Percentiles rank a stretch among this genome's conserved stretches.
These are phyloP conservation scores for Calonectria pteridis DNA, from an alignment of 2,329 filamentous ascomycete species.

Conservation along the genomic window DNA sequence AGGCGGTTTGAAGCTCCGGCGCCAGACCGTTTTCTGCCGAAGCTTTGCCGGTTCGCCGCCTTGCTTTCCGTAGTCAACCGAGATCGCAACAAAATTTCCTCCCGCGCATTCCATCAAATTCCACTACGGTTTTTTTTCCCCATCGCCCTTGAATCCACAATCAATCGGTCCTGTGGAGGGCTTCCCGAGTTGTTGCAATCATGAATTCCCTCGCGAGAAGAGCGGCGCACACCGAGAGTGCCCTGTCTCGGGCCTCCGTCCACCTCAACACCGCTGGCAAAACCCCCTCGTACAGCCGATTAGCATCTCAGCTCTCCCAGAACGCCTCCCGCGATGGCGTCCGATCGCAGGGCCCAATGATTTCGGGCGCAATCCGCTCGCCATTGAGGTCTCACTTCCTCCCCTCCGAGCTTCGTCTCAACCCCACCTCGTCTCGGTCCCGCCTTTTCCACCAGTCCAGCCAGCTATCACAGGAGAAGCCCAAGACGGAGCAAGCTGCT, in stretches of 20 bases:
- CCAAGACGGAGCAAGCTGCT: conserved; percentile 48
- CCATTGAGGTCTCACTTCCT: conserved; percentile 61
- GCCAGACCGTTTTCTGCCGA: conserved; percentile 42
- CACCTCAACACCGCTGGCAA: conserved; percentile 55
- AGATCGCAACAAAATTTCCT: conserved; percentile 57
- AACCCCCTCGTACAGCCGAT: conserved; percentile 62
- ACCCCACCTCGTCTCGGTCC: conserved; percentile 48
- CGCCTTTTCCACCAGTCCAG: conserved; percentile 51
- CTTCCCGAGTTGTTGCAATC: conserved; percentile 43
- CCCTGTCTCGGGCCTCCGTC: conserved; percentile 56
- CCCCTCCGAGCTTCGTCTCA: conserved; percentile 50
- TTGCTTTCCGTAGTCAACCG: conserved; percentile 50
- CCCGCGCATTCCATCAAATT: conserved; percentile 46
- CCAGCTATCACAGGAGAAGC: conserved; percentile 49
- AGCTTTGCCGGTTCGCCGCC: conserved; percentile 52
- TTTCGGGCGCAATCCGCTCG: conserved; percentile 47
- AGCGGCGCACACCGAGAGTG: conserved; percentile 55
- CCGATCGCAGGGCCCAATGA: conserved; percentile 42
- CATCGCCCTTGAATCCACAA: conserved; percentile 42
- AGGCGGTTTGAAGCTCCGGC: conserved; percentile 6
- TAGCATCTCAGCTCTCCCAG: conserved; percentile 54
- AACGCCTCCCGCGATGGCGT: conserved; percentile 43
- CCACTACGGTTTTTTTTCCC: conserved; percentile 42
- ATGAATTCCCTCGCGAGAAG: conserved; percentile 63
- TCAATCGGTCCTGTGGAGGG: conserved; percentile 46